Conservation (phyloP, 352 stramenopile species). For the Phytopythium oedochilum region DNA sequence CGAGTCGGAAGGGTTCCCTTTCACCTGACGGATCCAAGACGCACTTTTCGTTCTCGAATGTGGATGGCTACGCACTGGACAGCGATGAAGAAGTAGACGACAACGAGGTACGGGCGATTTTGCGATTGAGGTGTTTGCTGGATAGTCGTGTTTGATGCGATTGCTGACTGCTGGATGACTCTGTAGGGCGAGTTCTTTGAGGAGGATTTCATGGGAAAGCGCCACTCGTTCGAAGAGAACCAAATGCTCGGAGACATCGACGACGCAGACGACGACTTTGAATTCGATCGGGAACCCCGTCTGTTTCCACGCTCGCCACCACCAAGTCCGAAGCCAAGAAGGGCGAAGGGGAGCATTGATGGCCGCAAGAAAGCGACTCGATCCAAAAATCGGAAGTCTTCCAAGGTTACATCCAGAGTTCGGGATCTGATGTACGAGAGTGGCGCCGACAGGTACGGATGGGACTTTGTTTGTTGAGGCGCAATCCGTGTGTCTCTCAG, state of each 20-base stretch:
- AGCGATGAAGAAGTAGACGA: constrained; percentile 85
- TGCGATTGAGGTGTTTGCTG: not conserved
- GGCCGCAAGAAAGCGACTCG: constrained; percentile 40
- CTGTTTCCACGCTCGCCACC: constrained; percentile 39
- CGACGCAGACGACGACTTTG: constrained; percentile 85
- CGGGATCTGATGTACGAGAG: constrained; percentile 70
- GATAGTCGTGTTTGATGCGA: not conserved
- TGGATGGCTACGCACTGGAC: constrained; percentile 62
- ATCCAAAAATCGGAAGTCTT: constrained; percentile 46
- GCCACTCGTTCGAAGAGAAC: constrained; percentile 78
- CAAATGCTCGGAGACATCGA: constrained; percentile 56
- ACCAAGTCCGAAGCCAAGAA: constrained; percentile 49
- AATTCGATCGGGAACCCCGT: constrained; percentile 78
- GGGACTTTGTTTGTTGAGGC: not conserved
- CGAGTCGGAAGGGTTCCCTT: constrained; percentile 60
- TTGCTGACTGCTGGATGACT: not conserved
- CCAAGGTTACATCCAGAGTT: constrained; percentile 44
- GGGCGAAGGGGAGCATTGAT: constrained; percentile 26
- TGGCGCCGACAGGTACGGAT: constrained; percentile 71
- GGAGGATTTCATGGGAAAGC: constrained; percentile 63
- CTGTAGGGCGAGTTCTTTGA: constrained; percentile 70
- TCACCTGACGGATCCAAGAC: constrained; percentile 56
- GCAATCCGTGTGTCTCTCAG: not conserved
- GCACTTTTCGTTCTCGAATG: constrained; percentile 46
- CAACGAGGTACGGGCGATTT: constrained; percentile 49